Conservation (phyloP, 1,284 basidiomycete species). For the Flammula alnicola region DNA sequence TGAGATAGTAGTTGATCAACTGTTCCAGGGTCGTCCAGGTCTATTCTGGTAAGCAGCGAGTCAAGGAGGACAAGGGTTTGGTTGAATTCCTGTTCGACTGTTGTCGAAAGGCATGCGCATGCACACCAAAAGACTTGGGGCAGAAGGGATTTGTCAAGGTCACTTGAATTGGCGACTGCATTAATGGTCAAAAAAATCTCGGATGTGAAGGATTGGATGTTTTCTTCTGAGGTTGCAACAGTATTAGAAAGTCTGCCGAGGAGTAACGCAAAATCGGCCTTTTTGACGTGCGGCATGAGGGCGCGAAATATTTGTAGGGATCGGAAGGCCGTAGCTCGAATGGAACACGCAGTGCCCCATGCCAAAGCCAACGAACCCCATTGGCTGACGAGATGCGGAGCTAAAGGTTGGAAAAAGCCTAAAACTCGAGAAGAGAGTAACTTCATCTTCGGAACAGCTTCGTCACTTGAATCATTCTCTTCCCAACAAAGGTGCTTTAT, state of each 20-base stretch:
- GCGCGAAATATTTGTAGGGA: constrained; percentile 92
- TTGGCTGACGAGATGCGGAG: constrained; percentile 68
- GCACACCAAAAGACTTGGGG: constrained; percentile 91
- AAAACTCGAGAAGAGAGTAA: constrained; percentile 70
- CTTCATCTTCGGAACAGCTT: constrained; percentile 71
- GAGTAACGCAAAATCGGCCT: constrained; percentile 78
- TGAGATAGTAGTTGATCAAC: constrained; percentile 69
- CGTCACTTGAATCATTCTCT: constrained; percentile 62
- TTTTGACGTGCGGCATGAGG: constrained; percentile 75
- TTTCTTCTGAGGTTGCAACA: constrained; percentile 75
- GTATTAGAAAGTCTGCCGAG: constrained; percentile 87
- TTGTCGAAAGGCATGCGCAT: constrained; percentile 82
- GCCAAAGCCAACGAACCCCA: constrained; percentile 84
- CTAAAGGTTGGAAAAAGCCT: constrained; percentile 71
- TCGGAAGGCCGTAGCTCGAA: constrained; percentile 85
- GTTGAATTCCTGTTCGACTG: constrained; percentile 82
- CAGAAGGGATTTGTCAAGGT: constrained; percentile 64
- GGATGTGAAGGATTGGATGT: constrained; percentile 82
- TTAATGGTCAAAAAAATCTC: constrained; percentile 85
- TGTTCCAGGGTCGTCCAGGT: constrained; percentile 71
- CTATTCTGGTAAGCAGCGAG: constrained; percentile 71
- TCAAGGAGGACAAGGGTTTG: constrained; percentile 75
- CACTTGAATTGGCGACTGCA: constrained; percentile 63
- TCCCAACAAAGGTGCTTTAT: constrained; percentile 71
- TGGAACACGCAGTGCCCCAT: constrained; percentile 90